Evolutionary conservation across 495 filamentous ascomycete species (phyloP), one percentile per base, ranked within the genome.

Genomic region (Talaromyces ruber): DNA sequence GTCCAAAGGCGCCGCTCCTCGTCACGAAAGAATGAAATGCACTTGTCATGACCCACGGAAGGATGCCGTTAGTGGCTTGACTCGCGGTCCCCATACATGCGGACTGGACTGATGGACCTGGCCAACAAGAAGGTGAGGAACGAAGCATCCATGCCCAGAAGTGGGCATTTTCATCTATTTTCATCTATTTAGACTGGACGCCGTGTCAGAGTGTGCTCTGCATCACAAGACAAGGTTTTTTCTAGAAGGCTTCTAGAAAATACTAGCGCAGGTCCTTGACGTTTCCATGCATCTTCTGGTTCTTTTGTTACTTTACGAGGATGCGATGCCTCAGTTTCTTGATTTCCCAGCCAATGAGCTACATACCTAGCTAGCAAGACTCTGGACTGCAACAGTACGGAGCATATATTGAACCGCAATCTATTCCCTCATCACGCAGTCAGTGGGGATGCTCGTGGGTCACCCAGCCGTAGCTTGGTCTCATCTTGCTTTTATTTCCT

Each of bases 231-330:
- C 43, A 47, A 47, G 43, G 43, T 47, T 53, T 25, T 18, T 34
- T 57, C 54, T 57, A 57, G 54, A 57, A 57, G 28, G 9, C 54
- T 34, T 57, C 54, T 34, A 57, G 54, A 57, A 57, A 34, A 30
- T 21, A 34, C 54, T 57, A 54, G 51, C 26, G 51, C 51, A 54
- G 51, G 26, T 26, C 21, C 51, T 54, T 54, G 51, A 54, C 22
- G 1, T 54, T 54, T 54, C 21, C 51, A 16, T 28, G 22, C 51
- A 54, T 14, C 21, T 54, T 52, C 47, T 28, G 22, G 26, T 6
- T 54, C 22, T 28, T 0, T 54, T 21, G 5, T 16, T 51, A 21
- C n/a, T 51, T 24, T 5, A n/a, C 12, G 14, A 14, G 51, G 51
- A 54, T 54, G 7, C 18, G 18, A 16, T 39, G 14, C 34, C 34